Evolutionary conservation across 108 stramenopile genomes (phyloP), one percentile per base, ranked within the genome.

Genomic region (Cyclotella cryptica): DNA sequence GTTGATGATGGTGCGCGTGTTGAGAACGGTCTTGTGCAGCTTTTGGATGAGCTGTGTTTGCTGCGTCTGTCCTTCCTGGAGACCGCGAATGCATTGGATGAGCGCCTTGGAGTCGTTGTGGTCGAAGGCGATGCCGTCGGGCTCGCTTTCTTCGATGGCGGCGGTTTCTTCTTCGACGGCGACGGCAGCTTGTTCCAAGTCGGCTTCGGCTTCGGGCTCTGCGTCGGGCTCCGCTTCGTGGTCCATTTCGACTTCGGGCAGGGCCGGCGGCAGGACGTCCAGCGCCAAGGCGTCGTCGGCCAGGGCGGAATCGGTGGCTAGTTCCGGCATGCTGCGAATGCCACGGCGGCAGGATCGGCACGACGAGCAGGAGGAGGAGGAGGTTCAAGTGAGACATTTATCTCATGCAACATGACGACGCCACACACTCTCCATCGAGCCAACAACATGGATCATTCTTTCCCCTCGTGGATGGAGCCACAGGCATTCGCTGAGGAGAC

Each of bases 41-140:
- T 67, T 77, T 45, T 69, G 54, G 44, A 77, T 69, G 59, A 77
- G 60, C 5, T 68, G 58, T 17, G 58, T 69, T 19, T 77, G 77
- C 27, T 69, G 51, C 47, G 44, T 19, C 28, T 77, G 77, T 6
- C 77, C 77, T 28, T 75, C 40, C 39, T 75, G 62, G 8, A 75
- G 74, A 39, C 45, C 60, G 19, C 61, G 53, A 41, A 75, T 54
- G 54, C 29, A 53, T 22, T 47, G 49, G 17, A 65, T 30, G 19
- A 65, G 35, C 30, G 74, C 41, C 42, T 55, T 41, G 30, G 51
- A 24, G 13, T 64, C 74, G 55, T 55, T 12, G 11, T 26, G 19
- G 22, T 55, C 55, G 24, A 55, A 55, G 9, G 55, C 3, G 22
- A 55, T 55, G 7, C 21, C 22, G 22, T 55, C 55, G 22, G 13